These are phyloP conservation scores for Fusarium denticulatum DNA, from an alignment of 2,329 filamentous ascomycete species.

Conservation along the genomic window DNA sequence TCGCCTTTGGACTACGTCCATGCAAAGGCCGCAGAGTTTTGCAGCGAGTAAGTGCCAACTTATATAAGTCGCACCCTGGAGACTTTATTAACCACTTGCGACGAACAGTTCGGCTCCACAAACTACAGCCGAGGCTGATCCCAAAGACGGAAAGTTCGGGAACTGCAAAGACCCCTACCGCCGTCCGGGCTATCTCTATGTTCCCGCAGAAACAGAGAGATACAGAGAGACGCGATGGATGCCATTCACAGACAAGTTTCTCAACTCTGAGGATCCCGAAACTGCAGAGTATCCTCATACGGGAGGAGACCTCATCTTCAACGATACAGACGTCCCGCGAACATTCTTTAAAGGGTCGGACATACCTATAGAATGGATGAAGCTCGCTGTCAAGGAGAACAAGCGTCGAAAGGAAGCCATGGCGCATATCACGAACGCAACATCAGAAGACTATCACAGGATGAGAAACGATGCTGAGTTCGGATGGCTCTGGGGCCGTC, in stretches of 20 bases:
- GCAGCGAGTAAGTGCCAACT: background rate
- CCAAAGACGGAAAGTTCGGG: background rate
- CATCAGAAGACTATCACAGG: background rate
- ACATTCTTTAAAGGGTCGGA: background rate
- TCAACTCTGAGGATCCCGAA: background rate
- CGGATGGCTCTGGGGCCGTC: background rate
- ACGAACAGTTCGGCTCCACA: background rate
- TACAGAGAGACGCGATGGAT: constrained; percentile 2
- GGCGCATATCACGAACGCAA: background rate
- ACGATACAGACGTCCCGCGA: background rate
- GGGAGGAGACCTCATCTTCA: background rate
- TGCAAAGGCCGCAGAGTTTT: background rate
- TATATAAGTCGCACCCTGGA: accelerated
- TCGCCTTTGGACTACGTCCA: background rate
- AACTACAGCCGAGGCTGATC: background rate
- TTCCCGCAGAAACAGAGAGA: background rate
- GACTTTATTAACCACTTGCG: background rate
- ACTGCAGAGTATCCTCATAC: background rate
- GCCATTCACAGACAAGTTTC: background rate
- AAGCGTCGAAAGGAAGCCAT: background rate
- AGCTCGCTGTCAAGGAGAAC: background rate
- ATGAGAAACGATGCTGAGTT: background rate
- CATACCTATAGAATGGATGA: background rate
- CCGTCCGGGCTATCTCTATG: background rate
- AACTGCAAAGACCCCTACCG: constrained; percentile 7